phyloP scores from a whole-genome alignment of 1,139 yeast genomes.

The Candida sojae region DNA sequence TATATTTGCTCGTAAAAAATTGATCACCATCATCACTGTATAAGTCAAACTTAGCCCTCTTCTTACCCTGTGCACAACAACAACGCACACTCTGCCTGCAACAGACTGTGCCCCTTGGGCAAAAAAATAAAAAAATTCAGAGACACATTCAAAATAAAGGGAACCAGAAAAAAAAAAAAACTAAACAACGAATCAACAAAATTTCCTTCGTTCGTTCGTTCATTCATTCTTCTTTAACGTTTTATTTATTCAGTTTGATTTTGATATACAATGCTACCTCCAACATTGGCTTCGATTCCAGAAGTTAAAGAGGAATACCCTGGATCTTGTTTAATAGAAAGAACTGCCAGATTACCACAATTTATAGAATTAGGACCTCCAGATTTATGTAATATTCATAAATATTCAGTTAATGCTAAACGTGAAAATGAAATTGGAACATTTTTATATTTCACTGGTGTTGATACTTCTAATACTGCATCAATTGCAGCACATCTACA shows the following conservation, averaged over 20 bases:
- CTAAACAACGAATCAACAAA: neutral
- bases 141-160: neutral
- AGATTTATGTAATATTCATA: conserved; percentile 76
- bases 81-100: neutral
- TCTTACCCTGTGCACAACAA: no score
- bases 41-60: no score
- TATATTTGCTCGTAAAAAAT: neutral
- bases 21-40: no score
- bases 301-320: conserved; percentile 54
- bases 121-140: conserved; percentile 4
- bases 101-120: neutral
- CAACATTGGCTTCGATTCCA: conserved; percentile 48
- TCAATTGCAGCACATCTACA: conserved; percentile 72
- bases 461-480: conserved; percentile 58
- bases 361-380: conserved; percentile 78
- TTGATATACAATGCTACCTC: conserved; percentile 33
- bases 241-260: neutral
- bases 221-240: neutral
- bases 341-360: conserved; percentile 51
- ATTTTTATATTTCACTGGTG: conserved; percentile 57
- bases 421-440: conserved; percentile 47
- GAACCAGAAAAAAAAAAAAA: neutral
- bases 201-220: neutral
- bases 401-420: conserved; percentile 44
- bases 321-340: conserved; percentile 52